Evolutionary conservation across 1,284 basidiomycete genomes (phyloP).

Genomic region (Lentinula novae-zelandiae): DNA sequence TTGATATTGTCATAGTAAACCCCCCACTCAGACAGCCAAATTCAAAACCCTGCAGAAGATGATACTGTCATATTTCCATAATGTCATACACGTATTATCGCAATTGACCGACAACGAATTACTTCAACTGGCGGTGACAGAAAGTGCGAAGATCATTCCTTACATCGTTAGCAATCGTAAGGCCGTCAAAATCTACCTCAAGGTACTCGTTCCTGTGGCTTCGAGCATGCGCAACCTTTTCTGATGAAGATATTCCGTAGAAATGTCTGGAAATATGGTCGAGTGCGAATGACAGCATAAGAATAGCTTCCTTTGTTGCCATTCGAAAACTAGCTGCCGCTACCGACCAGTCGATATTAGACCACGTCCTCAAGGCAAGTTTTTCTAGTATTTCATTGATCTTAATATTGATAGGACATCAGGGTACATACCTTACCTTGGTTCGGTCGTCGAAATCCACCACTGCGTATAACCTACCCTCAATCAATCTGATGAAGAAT

Average conservation of each 20-base stretch:
- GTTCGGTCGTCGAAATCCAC: slow-evolving; percentile 84
- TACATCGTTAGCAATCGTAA: slow-evolving; percentile 84
- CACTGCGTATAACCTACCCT: slow-evolving; percentile 84
- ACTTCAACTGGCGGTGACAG: slow-evolving; percentile 71
- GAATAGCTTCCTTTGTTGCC: slow-evolving; percentile 87
- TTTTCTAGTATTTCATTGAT: neutral
- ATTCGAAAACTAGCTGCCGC: slow-evolving; percentile 80
- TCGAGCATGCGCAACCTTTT: slow-evolving; percentile 3
- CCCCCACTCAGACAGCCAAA: slow-evolving; percentile 71
- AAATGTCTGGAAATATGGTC: slow-evolving; percentile 85
- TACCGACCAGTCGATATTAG: slow-evolving; percentile 80
- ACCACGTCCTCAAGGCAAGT: slow-evolving; percentile 81
- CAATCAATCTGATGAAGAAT: slow-evolving; percentile 98
- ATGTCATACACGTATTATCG: slow-evolving; percentile 74
- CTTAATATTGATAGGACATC: slow-evolving; percentile 32
- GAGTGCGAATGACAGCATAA: slow-evolving; percentile 72
- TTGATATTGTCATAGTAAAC: slow-evolving; percentile 51
- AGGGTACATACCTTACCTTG: slow-evolving; percentile 78
- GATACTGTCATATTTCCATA: slow-evolving; percentile 87
- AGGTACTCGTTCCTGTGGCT: slow-evolving; percentile 40
- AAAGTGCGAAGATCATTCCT: slow-evolving; percentile 85
- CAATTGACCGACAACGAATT: slow-evolving; percentile 72
- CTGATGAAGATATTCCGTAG: slow-evolving; percentile 31
- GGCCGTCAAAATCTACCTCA: slow-evolving; percentile 80
- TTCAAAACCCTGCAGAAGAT: slow-evolving; percentile 84